Evolutionary conservation across 306 rosid species (phyloP).

Genomic region (Dryas alaskensis): DNA sequence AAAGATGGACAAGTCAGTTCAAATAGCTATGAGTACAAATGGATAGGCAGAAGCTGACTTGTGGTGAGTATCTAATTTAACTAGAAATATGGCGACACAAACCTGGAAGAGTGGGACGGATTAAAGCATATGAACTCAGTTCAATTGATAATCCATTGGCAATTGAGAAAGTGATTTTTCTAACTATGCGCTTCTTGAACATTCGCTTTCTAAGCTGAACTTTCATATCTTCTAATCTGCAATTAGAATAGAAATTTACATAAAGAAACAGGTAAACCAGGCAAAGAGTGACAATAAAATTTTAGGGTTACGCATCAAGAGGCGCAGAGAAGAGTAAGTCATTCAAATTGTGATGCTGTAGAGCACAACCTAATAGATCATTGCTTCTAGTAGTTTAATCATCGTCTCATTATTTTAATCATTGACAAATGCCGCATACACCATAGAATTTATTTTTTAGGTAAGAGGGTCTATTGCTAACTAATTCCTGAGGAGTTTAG

Average conservation of each 20-base stretch:
- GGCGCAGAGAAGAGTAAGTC: not conserved
- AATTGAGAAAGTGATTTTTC: constrained; percentile 54
- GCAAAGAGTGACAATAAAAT: not conserved
- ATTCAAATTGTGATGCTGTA: not conserved
- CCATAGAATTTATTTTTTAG: not conserved
- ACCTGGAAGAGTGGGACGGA: constrained; percentile 87
- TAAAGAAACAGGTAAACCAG: constrained; percentile 5
- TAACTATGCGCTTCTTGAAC: constrained; percentile 82
- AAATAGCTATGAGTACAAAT: constrained; percentile 15
- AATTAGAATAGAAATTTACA: constrained; percentile 21
- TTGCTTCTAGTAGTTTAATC: not conserved
- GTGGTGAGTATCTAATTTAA: constrained; percentile 2
- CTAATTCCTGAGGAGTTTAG: not conserved
- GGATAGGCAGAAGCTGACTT: constrained; percentile 24
- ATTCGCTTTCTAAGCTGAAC: constrained; percentile 84
- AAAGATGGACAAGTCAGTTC: no score
- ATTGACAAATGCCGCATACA: not conserved
- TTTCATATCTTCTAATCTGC: constrained; percentile 87
- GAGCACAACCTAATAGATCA: not conserved
- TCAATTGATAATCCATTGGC: constrained; percentile 69
- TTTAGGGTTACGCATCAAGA: not conserved
- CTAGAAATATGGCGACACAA: constrained; percentile 22
- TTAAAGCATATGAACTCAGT: constrained; percentile 73
- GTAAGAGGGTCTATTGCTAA: not conserved
- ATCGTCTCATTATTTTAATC: not conserved